Base-by-base conservation (phyloP, 768 basidiomycete species). In the Suillus placidus region DNA sequence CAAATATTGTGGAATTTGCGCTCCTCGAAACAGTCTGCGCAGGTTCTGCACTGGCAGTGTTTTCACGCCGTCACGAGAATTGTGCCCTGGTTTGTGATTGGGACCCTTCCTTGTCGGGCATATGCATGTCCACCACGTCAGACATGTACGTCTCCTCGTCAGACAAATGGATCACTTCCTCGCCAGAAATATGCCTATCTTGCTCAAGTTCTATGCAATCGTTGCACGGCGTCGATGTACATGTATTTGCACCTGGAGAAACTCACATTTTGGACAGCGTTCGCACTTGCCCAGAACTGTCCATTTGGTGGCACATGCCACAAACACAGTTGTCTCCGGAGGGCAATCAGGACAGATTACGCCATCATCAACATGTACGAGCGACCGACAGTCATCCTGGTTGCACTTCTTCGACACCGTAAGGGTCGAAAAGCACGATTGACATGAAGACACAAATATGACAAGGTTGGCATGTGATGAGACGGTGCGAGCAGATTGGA, bases 211-310 rank as follows among this genome's bases (percentile, higher is more conserved):
- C 72, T 8, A 34, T 51, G 47, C 73, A 73, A 49, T 74, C 73
- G 4, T 74, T 63, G 60, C 74, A 74, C 55, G 67, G 20, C 52
- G 70, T 67, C 56, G 67, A n/a, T n/a, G n/a, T n/a, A n/a, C n/a
- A n/a, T n/a, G 60, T 75, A 74, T 4, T 66, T 58, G 68, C 73
- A 73, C 12, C 52, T 55, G 26, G 66, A 47, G 23, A 54, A 14
- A 74, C n/a, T n/a, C n/a, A n/a, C n/a, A n/a, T n/a, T 23, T 40
- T 69, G 20, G 64, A 12, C 73, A 75, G 45, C 1, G n/a, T 47
- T 9, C n/a, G 12, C 8, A 9, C 9, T n/a, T 47, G 10, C 23
- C 45, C 45, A n/a, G 20, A n/a, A 43, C n/a, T n/a, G 9, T 45
- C 16, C 45, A n/a, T n/a, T n/a, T 20, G 12, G 45, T 43, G n/a